Conservation (phyloP, 768 basidiomycete genomes). For the Naganishia randhawae region DNA sequence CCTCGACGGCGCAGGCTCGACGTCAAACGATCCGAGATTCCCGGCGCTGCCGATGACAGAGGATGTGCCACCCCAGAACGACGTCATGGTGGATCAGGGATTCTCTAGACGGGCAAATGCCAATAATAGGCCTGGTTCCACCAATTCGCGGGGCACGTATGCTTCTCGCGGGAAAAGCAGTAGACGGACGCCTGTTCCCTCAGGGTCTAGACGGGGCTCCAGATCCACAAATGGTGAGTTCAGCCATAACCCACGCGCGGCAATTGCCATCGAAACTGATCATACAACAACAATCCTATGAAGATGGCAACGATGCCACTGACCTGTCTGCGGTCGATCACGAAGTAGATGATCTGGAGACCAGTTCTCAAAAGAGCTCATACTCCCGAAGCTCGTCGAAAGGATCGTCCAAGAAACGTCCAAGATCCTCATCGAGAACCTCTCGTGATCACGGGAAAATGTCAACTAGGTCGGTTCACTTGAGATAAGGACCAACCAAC, state of each 20-base stretch:
- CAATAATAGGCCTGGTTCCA: background rate
- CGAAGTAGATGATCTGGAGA: background rate
- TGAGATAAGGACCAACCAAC: background rate
- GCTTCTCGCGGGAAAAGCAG: background rate
- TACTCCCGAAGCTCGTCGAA: background rate
- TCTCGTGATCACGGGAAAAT: background rate
- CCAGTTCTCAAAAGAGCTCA: slow-evolving; percentile 12
- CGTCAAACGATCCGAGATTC: slow-evolving; percentile 4
- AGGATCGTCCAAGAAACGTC: background rate
- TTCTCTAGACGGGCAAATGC: slow-evolving; percentile 17
- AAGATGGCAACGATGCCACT: background rate
- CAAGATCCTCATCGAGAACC: background rate
- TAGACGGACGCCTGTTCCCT: background rate
- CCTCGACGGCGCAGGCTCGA: background rate
- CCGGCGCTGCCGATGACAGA: slow-evolving; percentile 1
- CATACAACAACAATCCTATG: background rate
- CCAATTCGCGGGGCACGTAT: background rate
- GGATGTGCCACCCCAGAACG: background rate
- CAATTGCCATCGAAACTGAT: background rate
- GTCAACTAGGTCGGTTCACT: background rate
- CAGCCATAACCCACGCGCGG: too few relatives aligned
- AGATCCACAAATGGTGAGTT: slow-evolving; percentile 12
- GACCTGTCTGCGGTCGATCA: background rate
- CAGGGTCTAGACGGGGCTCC: background rate
- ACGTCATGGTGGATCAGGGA: background rate